Percentiles rank a stretch among this genome's conserved stretches.
These are phyloP conservation scores for Porphyrellus cyaneotinctus DNA, from an alignment of 768 basidiomycete species.

Conservation along the genomic window DNA sequence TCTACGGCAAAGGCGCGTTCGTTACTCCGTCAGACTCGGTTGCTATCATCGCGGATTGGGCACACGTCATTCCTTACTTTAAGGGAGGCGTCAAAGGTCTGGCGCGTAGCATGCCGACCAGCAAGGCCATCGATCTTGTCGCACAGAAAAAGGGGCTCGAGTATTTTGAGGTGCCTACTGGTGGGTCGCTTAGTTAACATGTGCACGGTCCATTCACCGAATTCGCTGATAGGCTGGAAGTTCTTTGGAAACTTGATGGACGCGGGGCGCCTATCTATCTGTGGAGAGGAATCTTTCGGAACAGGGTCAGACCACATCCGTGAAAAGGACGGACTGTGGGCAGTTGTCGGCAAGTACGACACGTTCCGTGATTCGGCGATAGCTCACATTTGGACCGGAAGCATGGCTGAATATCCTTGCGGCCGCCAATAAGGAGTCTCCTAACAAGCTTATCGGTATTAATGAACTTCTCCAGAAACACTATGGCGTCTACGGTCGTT, in stretches of 20 bases:
- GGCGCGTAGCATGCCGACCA: conserved; percentile 96
- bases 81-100: conserved; percentile 88
- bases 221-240: conserved; percentile 75
- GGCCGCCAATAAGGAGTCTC: conserved; percentile 74
- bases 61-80: conserved; percentile 88
- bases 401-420: conserved; percentile 98
- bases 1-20: conserved; percentile 96
- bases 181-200: conserved; percentile 36
- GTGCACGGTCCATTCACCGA: background rate
- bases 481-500: conserved; percentile 91
- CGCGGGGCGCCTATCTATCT: conserved; percentile 94
- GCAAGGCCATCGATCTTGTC: conserved; percentile 93
- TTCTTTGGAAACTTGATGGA: conserved; percentile 99
- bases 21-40: conserved; percentile 98
- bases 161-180: conserved; percentile 95
- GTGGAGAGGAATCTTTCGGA: conserved; percentile 98
- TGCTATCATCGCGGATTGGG: conserved; percentile 98
- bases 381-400: conserved; percentile 27
- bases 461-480: conserved; percentile 86
- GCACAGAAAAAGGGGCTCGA: conserved; percentile 91
- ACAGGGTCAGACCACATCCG: conserved; percentile 99
- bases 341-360: conserved; percentile 71
- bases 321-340: conserved; percentile 99
- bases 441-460: conserved; percentile 78
- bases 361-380: conserved; percentile 3